A percentile compares a stretch with the other conserved stretches of the same genome.
Conservation (phyloP, 2,329 filamentous ascomycete species). For the Ampelomyces quisqualis region DNA sequence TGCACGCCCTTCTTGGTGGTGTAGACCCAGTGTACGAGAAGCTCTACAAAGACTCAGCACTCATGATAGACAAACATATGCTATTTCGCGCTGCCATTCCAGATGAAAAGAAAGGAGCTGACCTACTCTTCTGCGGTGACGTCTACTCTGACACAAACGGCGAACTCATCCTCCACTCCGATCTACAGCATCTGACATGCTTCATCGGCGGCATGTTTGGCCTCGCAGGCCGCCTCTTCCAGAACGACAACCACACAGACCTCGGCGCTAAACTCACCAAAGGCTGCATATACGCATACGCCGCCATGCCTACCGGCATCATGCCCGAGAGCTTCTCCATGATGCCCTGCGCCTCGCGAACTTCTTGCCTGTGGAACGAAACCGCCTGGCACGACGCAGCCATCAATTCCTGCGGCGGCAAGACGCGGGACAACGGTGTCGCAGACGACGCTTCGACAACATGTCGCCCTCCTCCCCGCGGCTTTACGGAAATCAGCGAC, state of each 20-base stretch:
- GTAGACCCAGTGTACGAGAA: constrained; percentile 51
- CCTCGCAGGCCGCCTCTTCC: constrained; percentile 59
- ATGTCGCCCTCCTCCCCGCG: constrained; percentile 35
- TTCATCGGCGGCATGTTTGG: constrained; percentile 65
- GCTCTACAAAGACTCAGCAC: constrained; percentile 56
- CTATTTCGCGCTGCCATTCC: constrained; percentile 51
- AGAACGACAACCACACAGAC: constrained; percentile 53
- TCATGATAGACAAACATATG: constrained; percentile 49
- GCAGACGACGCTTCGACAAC: constrained; percentile 14
- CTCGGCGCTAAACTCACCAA: constrained; percentile 60
- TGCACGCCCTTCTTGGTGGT: constrained; percentile 43
- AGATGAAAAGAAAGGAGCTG: constrained; percentile 22
- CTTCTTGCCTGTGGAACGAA: constrained; percentile 56
- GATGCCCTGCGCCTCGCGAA: constrained; percentile 48
- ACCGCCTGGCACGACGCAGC: constrained; percentile 49
- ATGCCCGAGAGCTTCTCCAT: constrained; percentile 61
- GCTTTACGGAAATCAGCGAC: constrained; percentile 46
- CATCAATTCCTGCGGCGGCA: not conserved
- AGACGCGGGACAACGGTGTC: constrained; percentile 10
- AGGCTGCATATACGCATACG: constrained; percentile 63
- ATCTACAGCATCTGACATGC: constrained; percentile 61
- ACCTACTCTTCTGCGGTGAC: constrained; percentile 40
- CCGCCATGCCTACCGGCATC: constrained; percentile 56
- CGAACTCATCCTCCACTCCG: constrained; percentile 42
- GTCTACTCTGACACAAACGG: constrained; percentile 25